phyloP scores from a whole-genome alignment of 2,329 filamentous ascomycete species.

The Phialemoniopsis sp. region DNA sequence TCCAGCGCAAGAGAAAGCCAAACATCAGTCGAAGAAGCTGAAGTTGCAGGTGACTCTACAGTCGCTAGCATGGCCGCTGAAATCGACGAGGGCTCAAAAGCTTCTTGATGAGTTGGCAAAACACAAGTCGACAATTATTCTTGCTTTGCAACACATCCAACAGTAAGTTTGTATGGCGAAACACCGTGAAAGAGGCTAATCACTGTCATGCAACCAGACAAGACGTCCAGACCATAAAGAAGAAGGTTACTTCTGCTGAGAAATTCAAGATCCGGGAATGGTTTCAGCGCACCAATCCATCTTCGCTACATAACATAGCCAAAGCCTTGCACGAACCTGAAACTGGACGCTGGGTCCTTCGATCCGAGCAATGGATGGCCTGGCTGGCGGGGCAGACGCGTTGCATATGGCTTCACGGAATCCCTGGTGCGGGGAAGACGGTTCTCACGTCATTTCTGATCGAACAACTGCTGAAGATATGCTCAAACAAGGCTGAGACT shows the following conservation, averaged over 20 bases:
- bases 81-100: background rate
- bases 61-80: constrained; percentile 1
- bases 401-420: constrained; percentile 2
- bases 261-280: background rate
- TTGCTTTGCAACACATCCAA: background rate
- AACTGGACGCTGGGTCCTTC: constrained; percentile 1
- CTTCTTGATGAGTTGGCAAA: background rate
- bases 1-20: no score
- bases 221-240: background rate
- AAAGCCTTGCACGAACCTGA: background rate
- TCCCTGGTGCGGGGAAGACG: constrained; percentile 2
- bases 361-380: background rate
- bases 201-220: background rate
- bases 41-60: no score
- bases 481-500: background rate
- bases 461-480: background rate
- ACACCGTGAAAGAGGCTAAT: no score
- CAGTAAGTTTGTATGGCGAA: background rate
- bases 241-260: no score
- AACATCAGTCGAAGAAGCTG: no score
- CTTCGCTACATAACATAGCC: background rate
- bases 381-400: background rate
- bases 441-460: background rate
- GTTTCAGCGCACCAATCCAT: background rate
- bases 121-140: background rate